Evolutionary conservation across 495 filamentous ascomycete species (phyloP).

Genomic region (Chaetomidium leptoderma): DNA sequence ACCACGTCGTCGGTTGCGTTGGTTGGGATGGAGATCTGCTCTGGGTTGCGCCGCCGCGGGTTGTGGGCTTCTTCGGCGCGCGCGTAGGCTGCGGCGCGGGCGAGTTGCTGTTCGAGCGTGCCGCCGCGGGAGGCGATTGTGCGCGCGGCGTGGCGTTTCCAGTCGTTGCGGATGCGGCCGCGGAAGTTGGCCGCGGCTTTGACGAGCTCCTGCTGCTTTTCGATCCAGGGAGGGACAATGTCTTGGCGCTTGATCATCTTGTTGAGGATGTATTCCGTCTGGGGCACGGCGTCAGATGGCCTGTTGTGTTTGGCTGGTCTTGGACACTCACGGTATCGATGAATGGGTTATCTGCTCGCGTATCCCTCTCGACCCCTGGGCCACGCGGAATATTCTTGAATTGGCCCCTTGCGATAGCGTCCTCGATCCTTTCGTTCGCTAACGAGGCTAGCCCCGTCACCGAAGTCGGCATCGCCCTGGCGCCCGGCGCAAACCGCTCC

Average conservation of each 20-base stretch:
- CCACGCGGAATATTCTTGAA: constrained; percentile 86
- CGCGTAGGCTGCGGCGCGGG: constrained; percentile 67
- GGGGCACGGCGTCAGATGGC: neutral
- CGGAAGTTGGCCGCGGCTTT: constrained; percentile 67
- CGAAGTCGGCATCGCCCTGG: constrained; percentile 70
- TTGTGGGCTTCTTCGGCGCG: constrained; percentile 60
- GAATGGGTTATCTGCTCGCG: constrained; percentile 81
- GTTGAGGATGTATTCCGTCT: constrained; percentile 95
- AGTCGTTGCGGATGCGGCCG: constrained; percentile 69
- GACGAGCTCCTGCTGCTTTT: constrained; percentile 91
- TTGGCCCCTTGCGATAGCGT: constrained; percentile 86
- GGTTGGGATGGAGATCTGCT: constrained; percentile 46
- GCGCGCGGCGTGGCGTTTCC: constrained; percentile 79
- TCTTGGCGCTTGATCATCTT: constrained; percentile 97
- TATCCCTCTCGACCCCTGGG: constrained; percentile 69
- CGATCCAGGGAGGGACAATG: constrained; percentile 82
- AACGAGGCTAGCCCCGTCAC: constrained; percentile 74
- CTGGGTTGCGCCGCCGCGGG: constrained; percentile 43
- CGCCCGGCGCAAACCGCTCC: constrained; percentile 71
- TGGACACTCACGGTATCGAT: constrained; percentile 61
- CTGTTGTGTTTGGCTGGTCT: neutral
- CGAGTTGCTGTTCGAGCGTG: constrained; percentile 69
- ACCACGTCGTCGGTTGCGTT: constrained; percentile 46
- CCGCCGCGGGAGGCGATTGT: constrained; percentile 78
- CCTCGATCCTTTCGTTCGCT: constrained; percentile 90